Evolutionary conservation across 2,329 filamentous ascomycete species (phyloP).

Genomic region (Fusarium papillatum): DNA sequence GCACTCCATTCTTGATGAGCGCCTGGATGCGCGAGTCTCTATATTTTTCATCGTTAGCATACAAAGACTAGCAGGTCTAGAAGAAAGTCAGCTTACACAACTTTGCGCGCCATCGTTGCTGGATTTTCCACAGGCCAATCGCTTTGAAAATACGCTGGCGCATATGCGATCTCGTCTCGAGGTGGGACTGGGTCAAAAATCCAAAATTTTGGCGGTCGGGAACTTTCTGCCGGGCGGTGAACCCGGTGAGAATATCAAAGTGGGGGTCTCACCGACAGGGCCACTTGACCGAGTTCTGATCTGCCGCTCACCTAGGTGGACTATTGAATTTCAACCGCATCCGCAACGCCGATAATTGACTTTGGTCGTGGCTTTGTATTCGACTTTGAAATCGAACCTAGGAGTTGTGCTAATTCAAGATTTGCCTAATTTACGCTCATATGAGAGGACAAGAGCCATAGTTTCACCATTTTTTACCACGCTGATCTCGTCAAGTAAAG

Average conservation of each 20-base stretch:
- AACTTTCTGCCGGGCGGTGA: slow-evolving; percentile 57
- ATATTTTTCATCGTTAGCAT: slow-evolving; percentile 22
- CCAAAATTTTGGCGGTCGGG: slow-evolving; percentile 55
- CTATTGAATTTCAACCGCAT: slow-evolving; percentile 1
- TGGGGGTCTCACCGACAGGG: slow-evolving; percentile 23
- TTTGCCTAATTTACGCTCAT: neutral
- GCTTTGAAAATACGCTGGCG: slow-evolving; percentile 45
- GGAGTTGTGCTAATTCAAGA: neutral
- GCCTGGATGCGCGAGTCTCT: slow-evolving; percentile 93
- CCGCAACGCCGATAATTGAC: neutral
- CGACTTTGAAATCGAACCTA: neutral
- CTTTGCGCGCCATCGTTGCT: slow-evolving; percentile 70
- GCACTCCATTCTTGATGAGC: slow-evolving; percentile 91
- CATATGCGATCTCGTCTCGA: slow-evolving; percentile 44
- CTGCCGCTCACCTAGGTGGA: slow-evolving; percentile 6
- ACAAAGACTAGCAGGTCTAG: rapidly evolving
- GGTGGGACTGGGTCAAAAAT: slow-evolving; percentile 46
- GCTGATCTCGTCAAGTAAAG: neutral
- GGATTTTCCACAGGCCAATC: slow-evolving; percentile 43
- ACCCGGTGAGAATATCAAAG: slow-evolving; percentile 14
- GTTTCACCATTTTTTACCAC: neutral
- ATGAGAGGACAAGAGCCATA: neutral
- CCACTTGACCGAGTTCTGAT: neutral
- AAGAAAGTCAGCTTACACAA: slow-evolving; percentile 55
- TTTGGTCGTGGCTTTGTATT: neutral